phyloP scores from a whole-genome alignment of 2,329 filamentous ascomycete species.

The Didymella pomorum region DNA sequence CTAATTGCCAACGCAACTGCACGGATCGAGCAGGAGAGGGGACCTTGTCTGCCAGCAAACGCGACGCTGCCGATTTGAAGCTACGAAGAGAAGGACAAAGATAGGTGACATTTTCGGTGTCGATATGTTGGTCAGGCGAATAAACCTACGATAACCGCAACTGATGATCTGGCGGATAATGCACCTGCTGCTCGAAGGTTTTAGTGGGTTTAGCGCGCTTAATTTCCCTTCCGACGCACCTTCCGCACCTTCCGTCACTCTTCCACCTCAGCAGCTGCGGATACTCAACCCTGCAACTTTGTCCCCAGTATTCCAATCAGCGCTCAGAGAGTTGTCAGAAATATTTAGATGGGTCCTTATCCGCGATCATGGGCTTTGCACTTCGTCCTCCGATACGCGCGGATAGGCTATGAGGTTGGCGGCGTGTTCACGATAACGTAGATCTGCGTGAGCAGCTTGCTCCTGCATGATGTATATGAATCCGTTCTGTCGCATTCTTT shows the following conservation, averaged over 20 bases:
- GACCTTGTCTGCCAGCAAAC: constrained; percentile 31
- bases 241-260: constrained; percentile 17
- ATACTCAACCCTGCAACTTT: constrained; percentile 5
- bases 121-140: neutral
- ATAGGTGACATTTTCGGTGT: neutral
- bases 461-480: constrained; percentile 8
- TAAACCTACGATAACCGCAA: neutral
- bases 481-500: neutral
- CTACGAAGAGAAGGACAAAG: no score
- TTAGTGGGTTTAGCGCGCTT: constrained; percentile 1
- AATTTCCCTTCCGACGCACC: constrained; percentile 9
- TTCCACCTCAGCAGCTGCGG: neutral
- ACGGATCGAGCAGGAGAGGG: constrained; percentile 27
- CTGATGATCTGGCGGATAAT: constrained; percentile 1
- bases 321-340: neutral
- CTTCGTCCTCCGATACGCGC: constrained; percentile 14
- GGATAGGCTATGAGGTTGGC: constrained; percentile 13
- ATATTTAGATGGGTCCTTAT: constrained; percentile 3
- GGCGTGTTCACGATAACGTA: constrained; percentile 13
- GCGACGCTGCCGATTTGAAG: constrained; percentile 25
- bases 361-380: constrained; percentile 5
- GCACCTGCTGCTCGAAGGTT: constrained; percentile 2
- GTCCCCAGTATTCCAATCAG: constrained; percentile 8
- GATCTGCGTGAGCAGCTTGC: constrained; percentile 5
- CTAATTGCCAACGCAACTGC: constrained; percentile 34